Evolutionary conservation across 495 filamentous ascomycete genomes (phyloP).

Genomic region (Aspergillus heteromorphus): DNA sequence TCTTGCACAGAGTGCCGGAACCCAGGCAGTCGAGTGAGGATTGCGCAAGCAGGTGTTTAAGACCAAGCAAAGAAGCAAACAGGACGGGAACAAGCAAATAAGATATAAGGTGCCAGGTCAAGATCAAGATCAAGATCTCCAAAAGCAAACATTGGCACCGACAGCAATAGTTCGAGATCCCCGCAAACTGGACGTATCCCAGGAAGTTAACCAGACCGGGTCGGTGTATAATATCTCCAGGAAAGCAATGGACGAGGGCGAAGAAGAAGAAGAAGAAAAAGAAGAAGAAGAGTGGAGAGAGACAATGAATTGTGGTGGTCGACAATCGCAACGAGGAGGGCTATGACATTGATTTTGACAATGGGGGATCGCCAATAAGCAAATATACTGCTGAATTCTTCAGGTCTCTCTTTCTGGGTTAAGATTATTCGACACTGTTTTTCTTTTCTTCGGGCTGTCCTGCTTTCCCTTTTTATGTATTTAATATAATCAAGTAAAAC

Average conservation of each 20-base stretch:
- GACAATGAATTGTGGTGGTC: conserved; percentile 1
- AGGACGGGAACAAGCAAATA: conserved; percentile 17
- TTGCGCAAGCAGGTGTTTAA: conserved; percentile 4
- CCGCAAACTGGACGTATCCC: conserved; percentile 5
- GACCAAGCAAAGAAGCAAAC: conserved; percentile 8
- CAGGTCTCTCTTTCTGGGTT: not conserved
- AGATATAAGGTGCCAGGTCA: conserved; percentile 9
- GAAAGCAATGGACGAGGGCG: not conserved
- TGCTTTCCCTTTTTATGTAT: conserved; percentile 1
- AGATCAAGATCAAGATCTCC: conserved; percentile 13
- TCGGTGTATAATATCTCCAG: conserved; percentile 11
- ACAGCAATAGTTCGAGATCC: conserved; percentile 1
- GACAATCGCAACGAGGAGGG: conserved; percentile 8
- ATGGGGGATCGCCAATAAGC: conserved; percentile 16
- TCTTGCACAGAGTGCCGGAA: conserved; percentile 11
- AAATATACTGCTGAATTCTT: conserved; percentile 4
- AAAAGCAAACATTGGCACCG: conserved; percentile 13
- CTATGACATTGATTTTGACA: conserved; percentile 11
- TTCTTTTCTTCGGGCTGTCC: not conserved
- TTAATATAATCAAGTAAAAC: conserved; percentile 6
- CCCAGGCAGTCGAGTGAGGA: not conserved
- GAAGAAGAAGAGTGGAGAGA: conserved; percentile 3
- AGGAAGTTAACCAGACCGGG: not conserved
- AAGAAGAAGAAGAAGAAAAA: conserved; percentile 7
- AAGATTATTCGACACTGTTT: not conserved